Conservation (phyloP, 345 rosid species). For the Hibiscus trionum region DNA sequence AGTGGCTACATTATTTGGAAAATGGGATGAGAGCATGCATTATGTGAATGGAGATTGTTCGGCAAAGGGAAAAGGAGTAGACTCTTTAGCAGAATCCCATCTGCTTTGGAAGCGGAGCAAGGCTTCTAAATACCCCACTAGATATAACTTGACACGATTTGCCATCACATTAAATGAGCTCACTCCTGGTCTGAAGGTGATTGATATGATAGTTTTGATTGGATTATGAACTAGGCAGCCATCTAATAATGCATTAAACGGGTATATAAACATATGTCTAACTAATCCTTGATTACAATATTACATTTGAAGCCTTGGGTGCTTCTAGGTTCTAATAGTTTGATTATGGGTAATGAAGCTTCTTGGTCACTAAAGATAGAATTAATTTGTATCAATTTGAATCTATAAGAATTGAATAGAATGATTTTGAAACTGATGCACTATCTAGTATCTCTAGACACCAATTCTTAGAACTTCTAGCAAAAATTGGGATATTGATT, state of each 20-base stretch:
- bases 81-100: constrained; percentile 49
- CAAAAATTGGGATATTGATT: constrained; percentile 2
- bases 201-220: constrained; percentile 6
- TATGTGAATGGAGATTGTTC: constrained; percentile 65
- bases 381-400: background rate
- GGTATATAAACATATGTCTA: background rate
- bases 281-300: background rate
- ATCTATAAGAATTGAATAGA: background rate
- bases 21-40: constrained; percentile 98
- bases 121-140: constrained; percentile 64
- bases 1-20: constrained; percentile 82
- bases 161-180: constrained; percentile 89
- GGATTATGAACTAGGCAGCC: background rate
- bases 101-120: constrained; percentile 78
- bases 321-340: background rate
- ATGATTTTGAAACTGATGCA: background rate
- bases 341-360: background rate
- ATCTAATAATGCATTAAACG: background rate
- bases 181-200: constrained; percentile 79
- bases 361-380: background rate
- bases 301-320: background rate
- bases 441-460: background rate
- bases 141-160: constrained; percentile 83
- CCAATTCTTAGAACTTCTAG: background rate
- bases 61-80: constrained; percentile 61